Evolutionary conservation across 805 yeast genomes (phyloP).

Genomic region (Candida tammaniensis): DNA sequence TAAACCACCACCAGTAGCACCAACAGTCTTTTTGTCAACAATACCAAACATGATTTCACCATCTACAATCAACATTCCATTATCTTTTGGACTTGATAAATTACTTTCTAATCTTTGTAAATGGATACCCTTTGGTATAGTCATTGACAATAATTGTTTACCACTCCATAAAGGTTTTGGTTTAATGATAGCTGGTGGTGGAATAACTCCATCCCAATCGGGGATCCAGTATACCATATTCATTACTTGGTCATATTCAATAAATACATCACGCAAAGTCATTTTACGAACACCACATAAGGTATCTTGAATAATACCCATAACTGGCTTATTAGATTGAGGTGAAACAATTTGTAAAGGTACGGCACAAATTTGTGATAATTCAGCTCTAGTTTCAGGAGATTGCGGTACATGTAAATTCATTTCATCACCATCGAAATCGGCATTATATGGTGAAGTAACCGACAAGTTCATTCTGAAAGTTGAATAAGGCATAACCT

Average conservation of each 20-base stretch:
- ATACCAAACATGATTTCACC: slow-evolving; percentile 98
- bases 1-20: slow-evolving; percentile 97
- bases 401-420: slow-evolving; percentile 98
- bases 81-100: slow-evolving; percentile 80
- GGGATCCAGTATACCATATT: slow-evolving; percentile 98
- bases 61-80: slow-evolving; percentile 92
- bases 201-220: slow-evolving; percentile 97
- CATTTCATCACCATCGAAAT: slow-evolving; percentile 99
- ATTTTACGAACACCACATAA: slow-evolving; percentile 95
- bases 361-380: slow-evolving; percentile 92
- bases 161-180: slow-evolving; percentile 99
- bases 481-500: slow-evolving; percentile 98
- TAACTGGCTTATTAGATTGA: slow-evolving; percentile 97
- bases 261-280: slow-evolving; percentile 85
- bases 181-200: slow-evolving; percentile 88
- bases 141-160: slow-evolving; percentile 87
- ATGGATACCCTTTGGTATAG: slow-evolving; percentile 95
- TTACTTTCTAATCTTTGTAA: slow-evolving; percentile 90
- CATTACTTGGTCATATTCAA: slow-evolving; percentile 93
- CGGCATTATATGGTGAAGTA: slow-evolving; percentile 99
- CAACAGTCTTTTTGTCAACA: slow-evolving; percentile 96
- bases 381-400: slow-evolving; percentile 95
- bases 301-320: slow-evolving; percentile 99
- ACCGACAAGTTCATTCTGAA: slow-evolving; percentile 95
- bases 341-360: slow-evolving; percentile 98